phyloP scores from a whole-genome alignment of 1,139 yeast genomes.

The Eremothecium sinecaudum region DNA sequence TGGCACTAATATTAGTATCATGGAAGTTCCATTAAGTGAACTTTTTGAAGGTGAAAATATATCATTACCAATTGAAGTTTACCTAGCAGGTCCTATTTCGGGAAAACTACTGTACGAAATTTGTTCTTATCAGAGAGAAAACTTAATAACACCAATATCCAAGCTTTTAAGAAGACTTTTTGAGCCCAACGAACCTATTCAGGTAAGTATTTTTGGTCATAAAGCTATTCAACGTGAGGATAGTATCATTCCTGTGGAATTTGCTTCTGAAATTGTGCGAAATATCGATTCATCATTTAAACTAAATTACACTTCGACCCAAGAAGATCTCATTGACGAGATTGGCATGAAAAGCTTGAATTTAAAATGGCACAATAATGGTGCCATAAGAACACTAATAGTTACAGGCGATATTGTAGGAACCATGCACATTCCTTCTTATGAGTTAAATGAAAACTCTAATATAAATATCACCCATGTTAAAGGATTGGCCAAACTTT shows the following conservation, averaged over 20 bases:
- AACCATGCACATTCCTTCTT: constrained; percentile 27
- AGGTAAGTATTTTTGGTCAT: constrained; percentile 22
- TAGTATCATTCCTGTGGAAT: constrained; percentile 8
- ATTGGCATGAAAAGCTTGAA: constrained; percentile 30
- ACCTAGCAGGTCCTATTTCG: constrained; percentile 21
- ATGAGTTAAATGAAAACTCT: constrained; percentile 19
- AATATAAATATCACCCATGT: constrained; percentile 23
- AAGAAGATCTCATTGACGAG: constrained; percentile 24
- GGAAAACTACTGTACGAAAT: constrained; percentile 20
- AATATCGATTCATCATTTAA: constrained; percentile 18
- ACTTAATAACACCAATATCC: constrained; percentile 31
- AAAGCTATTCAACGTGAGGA: constrained; percentile 9
- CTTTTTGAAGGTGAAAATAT: constrained; percentile 10
- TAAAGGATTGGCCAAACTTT: constrained; percentile 31
- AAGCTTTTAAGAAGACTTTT: constrained; percentile 26
- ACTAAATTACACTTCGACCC: constrained; percentile 17
- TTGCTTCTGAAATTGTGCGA: constrained; percentile 11
- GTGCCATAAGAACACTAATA: constrained; percentile 23
- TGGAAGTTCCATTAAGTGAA: constrained; percentile 12
- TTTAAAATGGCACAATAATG: constrained; percentile 26
- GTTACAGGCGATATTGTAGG: constrained; percentile 30
- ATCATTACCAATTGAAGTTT: constrained; percentile 12
- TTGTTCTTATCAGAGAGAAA: constrained; percentile 24
- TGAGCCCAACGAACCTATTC: constrained; percentile 22
- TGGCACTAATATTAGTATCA: constrained; percentile 10